Conservation (phyloP, 2,329 filamentous ascomycete genomes). For the Blastomyces gilchristii region DNA sequence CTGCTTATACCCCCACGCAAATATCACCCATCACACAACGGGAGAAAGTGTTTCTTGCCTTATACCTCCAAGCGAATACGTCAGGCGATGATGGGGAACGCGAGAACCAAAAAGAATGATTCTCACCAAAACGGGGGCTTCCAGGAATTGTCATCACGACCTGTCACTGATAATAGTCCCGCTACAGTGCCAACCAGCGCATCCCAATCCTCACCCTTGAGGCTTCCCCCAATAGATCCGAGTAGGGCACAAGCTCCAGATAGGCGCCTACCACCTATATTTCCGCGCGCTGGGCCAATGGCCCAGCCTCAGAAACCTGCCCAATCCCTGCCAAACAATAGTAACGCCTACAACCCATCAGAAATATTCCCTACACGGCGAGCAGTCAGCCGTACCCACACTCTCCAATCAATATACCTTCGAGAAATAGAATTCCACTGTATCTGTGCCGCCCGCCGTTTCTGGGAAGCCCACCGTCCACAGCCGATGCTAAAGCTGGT, state of each 20-base stretch:
- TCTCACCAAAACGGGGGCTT: neutral
- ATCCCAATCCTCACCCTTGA: neutral
- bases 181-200: neutral
- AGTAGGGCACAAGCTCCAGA: neutral
- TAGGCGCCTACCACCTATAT: neutral
- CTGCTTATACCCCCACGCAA: too few relatives aligned
- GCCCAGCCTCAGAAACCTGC: neutral
- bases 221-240: neutral
- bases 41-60: neutral
- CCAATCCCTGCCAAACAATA: neutral
- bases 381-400: neutral
- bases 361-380: neutral
- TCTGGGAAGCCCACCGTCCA: slow-evolving; percentile 6
- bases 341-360: neutral
- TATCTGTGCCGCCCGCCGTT: slow-evolving; percentile 5
- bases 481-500: neutral
- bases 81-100: neutral
- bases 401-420: neutral
- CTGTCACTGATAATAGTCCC: neutral
- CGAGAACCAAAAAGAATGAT: neutral
- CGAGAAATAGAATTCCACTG: slow-evolving; percentile 4
- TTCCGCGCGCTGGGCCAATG: neutral
- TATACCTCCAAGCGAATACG: neutral
- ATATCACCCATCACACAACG: neutral
- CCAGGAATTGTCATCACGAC: neutral